Evolutionary conservation across 2,329 filamentous ascomycete genomes (phyloP).

Genomic region (Zasmidium angulare): DNA sequence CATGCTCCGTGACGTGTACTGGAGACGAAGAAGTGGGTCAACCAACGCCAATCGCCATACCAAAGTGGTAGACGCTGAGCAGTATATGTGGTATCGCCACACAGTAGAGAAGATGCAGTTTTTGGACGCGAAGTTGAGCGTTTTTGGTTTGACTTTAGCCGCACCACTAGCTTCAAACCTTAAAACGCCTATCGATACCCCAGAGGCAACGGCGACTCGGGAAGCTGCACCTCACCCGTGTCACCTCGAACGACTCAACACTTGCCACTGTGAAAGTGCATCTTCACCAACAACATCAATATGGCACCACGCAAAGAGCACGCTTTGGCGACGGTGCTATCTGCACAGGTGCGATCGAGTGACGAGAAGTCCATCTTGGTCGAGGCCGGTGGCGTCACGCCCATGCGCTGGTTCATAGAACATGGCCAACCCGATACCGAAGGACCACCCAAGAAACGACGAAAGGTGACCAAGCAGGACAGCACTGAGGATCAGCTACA

Average conservation of each 20-base stretch:
- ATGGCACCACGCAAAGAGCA: slow-evolving; percentile 24
- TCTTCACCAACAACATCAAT: background rate
- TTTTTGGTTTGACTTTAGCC: background rate
- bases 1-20: background rate
- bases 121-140: background rate
- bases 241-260: too few species aligned
- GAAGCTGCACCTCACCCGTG: too few species aligned
- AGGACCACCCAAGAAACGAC: slow-evolving; percentile 27
- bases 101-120: background rate
- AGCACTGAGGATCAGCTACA: background rate
- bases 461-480: slow-evolving; percentile 14
- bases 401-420: slow-evolving; percentile 33
- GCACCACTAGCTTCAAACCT: too few species aligned
- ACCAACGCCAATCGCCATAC: background rate
- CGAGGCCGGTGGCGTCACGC: slow-evolving; percentile 34
- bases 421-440: slow-evolving; percentile 16
- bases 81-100: background rate
- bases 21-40: background rate
- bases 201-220: background rate
- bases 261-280: background rate
- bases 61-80: background rate
- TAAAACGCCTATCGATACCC: too few species aligned
- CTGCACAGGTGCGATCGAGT: slow-evolving; percentile 27
- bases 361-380: slow-evolving; percentile 30
- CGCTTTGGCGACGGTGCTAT: slow-evolving; percentile 25